Evolutionary conservation across 2,329 filamentous ascomycete genomes (phyloP).

Genomic region (Curvularia eragrostidis): DNA sequence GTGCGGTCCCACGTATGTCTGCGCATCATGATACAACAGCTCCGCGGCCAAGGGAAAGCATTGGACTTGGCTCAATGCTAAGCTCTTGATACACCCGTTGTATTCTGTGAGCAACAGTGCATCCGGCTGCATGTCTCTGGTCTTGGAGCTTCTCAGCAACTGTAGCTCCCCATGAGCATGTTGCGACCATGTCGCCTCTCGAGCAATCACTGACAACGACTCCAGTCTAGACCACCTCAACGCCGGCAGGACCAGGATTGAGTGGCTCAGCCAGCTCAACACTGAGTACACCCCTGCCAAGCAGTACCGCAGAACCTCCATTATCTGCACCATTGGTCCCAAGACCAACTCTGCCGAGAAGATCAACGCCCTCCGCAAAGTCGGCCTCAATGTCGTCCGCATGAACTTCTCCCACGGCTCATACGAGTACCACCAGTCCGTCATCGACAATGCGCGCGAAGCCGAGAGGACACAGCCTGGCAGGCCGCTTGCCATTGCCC

Average conservation of each 20-base stretch:
- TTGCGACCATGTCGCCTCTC: neutral
- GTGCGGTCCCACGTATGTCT: neutral
- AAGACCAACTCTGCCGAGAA: constrained; percentile 99
- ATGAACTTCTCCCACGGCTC: constrained; percentile 99
- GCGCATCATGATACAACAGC: neutral
- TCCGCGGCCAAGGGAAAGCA: neutral
- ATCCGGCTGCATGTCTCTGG: neutral
- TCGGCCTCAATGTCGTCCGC: constrained; percentile 96
- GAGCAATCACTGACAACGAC: constrained; percentile 18
- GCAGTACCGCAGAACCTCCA: constrained; percentile 95
- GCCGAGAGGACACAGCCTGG: constrained; percentile 80
- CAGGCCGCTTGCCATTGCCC: constrained; percentile 92
- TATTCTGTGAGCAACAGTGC: neutral
- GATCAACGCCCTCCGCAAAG: constrained; percentile 90
- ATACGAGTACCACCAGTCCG: constrained; percentile 97
- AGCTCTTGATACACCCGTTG: neutral
- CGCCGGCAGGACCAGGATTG: constrained; percentile 72
- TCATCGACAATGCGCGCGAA: constrained; percentile 92
- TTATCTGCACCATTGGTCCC: constrained; percentile 98
- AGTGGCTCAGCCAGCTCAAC: constrained; percentile 80
- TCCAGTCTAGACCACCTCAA: constrained; percentile 72
- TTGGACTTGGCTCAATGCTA: neutral
- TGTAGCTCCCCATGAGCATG: neutral
- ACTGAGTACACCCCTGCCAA: constrained; percentile 85
- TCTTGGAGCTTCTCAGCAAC: neutral